Evolutionary conservation across 345 rosid species (phyloP).

Genomic region (Carallia brachiata): DNA sequence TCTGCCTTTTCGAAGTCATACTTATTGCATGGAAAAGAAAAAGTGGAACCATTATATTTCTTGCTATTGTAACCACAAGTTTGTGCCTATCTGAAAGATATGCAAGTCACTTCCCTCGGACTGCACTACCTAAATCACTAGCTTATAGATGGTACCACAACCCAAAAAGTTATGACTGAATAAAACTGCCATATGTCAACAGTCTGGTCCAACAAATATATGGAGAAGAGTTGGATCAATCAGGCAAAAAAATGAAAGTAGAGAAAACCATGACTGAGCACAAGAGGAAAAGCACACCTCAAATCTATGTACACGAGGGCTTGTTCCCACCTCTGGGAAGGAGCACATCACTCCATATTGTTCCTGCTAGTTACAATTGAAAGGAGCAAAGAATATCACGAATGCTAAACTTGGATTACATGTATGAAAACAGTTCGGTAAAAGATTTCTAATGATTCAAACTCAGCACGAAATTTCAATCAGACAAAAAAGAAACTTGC

Average conservation of each 20-base stretch:
- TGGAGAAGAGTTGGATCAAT: neutral
- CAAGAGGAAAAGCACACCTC: constrained; percentile 50
- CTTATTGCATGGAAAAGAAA: no score
- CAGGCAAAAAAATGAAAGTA: neutral
- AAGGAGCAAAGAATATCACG: neutral
- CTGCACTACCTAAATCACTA: constrained; percentile 1
- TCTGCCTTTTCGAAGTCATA: no score
- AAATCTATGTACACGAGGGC: constrained; percentile 60
- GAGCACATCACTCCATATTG: constrained; percentile 59
- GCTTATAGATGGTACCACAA: no score
- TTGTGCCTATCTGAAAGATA: no score
- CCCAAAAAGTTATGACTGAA: no score
- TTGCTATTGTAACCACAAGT: no score
- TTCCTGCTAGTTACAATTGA: constrained; percentile 48
- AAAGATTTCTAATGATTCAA: neutral
- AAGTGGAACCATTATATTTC: no score
- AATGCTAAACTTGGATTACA: neutral
- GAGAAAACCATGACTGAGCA: neutral
- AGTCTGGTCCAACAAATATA: no score
- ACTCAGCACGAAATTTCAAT: neutral
- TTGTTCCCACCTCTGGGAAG: constrained; percentile 45
- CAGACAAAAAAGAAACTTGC: neutral
- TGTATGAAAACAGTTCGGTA: no score
- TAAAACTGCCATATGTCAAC: no score
- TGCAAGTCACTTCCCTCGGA: neutral